These are phyloP conservation scores for Otatea glauca DNA, from an alignment of 176 grass and related monocot genomes.

Conservation along the genomic window DNA sequence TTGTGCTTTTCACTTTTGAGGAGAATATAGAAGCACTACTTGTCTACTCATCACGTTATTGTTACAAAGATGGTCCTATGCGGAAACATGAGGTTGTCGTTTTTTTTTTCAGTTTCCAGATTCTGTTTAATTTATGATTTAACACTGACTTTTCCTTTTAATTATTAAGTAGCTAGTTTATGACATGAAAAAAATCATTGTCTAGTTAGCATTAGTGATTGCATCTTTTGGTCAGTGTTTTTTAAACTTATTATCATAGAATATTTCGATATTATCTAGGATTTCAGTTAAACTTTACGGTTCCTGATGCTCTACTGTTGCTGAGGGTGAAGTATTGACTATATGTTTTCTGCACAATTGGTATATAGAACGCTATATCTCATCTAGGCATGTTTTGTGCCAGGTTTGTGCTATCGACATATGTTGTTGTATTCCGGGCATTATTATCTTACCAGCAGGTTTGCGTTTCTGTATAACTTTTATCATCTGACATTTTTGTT, in stretches of 20 bases:
- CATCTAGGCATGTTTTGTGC: slow-evolving; percentile 47
- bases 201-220: not conserved
- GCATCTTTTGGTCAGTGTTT: not conserved
- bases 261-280: slow-evolving; percentile 6
- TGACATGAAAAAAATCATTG: not conserved
- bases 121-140: not conserved
- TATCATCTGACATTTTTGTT: slow-evolving; percentile 35
- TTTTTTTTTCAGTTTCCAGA: not conserved
- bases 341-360: slow-evolving; percentile 1
- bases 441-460: slow-evolving; percentile 93
- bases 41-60: not conserved
- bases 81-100: not conserved
- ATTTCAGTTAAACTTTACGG: slow-evolving; percentile 10
- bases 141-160: not conserved
- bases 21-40: slow-evolving; percentile 6
- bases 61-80: slow-evolving; percentile 5
- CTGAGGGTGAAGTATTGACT: slow-evolving; percentile 3
- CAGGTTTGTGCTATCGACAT: slow-evolving; percentile 93
- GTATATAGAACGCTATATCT: slow-evolving; percentile 20
- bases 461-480: slow-evolving; percentile 34
- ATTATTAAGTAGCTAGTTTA: not conserved
- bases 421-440: slow-evolving; percentile 77
- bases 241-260: slow-evolving; percentile 3
- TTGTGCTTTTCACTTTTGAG: not conserved
- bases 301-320: not conserved